phyloP scores from a whole-genome alignment of 2,329 filamentous ascomycete species.

The Acrocalymma vagum region DNA sequence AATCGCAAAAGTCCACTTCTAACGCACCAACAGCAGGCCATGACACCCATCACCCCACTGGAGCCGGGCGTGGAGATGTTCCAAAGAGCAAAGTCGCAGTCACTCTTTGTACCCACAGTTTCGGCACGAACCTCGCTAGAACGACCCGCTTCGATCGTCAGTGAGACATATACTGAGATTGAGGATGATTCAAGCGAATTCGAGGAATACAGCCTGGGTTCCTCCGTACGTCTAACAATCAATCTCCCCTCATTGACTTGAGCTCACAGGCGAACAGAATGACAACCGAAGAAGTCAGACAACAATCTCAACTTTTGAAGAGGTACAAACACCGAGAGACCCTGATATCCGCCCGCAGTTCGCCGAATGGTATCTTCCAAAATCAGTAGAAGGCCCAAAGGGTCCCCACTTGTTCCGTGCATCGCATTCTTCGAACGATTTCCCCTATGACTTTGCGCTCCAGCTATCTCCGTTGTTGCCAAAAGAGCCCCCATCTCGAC shows the following conservation, averaged over 20 bases:
- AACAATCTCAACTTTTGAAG: conserved; percentile 87
- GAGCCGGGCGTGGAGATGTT: conserved; percentile 58
- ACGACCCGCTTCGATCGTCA: conserved; percentile 74
- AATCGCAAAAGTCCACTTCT: conserved; percentile 26
- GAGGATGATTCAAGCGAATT: conserved; percentile 64
- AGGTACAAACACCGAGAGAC: conserved; percentile 76
- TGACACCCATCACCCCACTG: conserved; percentile 55
- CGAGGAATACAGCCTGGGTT: conserved; percentile 61
- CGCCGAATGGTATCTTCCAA: conserved; percentile 66
- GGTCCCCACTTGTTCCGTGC: conserved; percentile 88
- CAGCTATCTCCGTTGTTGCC: conserved; percentile 79
- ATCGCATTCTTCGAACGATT: conserved; percentile 67
- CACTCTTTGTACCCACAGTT: conserved; percentile 64
- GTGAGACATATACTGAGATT: conserved; percentile 80
- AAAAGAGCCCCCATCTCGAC: conserved; percentile 60
- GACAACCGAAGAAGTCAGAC: conserved; percentile 75
- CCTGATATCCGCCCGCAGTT: conserved; percentile 66
- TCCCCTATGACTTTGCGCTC: conserved; percentile 61
- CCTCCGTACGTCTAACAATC: conserved; percentile 67
- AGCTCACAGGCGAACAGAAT: conserved; percentile 58
- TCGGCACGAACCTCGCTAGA: conserved; percentile 51
- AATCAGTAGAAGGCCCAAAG: conserved; percentile 78
- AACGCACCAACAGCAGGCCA: conserved; percentile 49
- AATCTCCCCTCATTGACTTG: conserved; percentile 15
- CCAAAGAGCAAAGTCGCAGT: conserved; percentile 57